Evolutionary conservation across 345 rosid species (phyloP).

Genomic region (Pistacia integerrima): DNA sequence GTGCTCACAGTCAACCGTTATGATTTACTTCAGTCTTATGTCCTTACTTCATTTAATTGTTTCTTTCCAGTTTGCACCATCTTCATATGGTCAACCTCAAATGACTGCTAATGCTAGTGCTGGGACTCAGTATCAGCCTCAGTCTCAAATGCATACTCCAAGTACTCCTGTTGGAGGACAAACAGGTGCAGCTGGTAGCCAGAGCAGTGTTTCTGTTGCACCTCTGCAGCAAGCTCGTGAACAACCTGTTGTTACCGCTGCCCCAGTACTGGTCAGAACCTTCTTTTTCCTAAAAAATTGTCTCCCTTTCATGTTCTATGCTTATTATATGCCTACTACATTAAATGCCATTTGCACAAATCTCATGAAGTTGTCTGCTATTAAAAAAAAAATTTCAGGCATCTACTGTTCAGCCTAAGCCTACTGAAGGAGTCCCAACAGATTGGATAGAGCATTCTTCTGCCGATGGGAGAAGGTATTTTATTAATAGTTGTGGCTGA

Average conservation of each 20-base stretch:
- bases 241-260: conserved; percentile 43
- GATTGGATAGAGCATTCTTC: conserved; percentile 91
- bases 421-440: conserved; percentile 42
- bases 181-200: conserved; percentile 45
- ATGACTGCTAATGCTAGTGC: conserved; percentile 33
- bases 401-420: conserved; percentile 38
- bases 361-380: conserved; percentile 7
- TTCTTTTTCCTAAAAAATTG: conserved; percentile 8
- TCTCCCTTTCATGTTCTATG: not conserved
- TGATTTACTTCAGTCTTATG: conserved; percentile 20
- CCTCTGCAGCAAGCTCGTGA: conserved; percentile 46
- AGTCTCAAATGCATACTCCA: conserved; percentile 52
- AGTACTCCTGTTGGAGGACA: conserved; percentile 56
- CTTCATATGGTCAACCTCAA: conserved; percentile 59
- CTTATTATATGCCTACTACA: not conserved
- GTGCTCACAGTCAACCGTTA: conserved; percentile 13
- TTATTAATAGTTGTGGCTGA: conserved; percentile 5
- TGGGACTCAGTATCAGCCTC: conserved; percentile 52
- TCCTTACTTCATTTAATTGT: conserved; percentile 20
- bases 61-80: conserved; percentile 60
- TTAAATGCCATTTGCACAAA: conserved; percentile 1
- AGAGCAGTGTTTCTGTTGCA: conserved; percentile 36
- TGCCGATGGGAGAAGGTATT: conserved; percentile 83
- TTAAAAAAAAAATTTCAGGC: conserved; percentile 38
- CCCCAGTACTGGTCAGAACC: conserved; percentile 41